Percentiles rank a stretch among this genome's conserved stretches.
phyloP scores from a whole-genome alignment of 2,329 filamentous ascomycete genomes.

The Aspergillus sp. region DNA sequence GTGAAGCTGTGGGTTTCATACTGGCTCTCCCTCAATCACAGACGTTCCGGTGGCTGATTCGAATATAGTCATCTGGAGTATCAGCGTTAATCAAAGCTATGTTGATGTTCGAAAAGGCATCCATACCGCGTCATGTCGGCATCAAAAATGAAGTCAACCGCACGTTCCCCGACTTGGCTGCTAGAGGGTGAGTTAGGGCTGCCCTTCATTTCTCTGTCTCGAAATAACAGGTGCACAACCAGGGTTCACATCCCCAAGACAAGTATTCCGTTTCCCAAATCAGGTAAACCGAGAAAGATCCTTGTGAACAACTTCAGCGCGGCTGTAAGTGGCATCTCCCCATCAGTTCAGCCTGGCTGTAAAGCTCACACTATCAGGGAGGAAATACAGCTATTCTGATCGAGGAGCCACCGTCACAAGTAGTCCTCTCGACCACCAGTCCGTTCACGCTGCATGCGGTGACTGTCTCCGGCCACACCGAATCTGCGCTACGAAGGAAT shows the following conservation, averaged over 20 bases:
- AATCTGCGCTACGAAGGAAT: slow-evolving; percentile 49
- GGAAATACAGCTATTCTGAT: slow-evolving; percentile 66
- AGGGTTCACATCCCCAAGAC: too few relatives aligned
- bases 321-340: slow-evolving; percentile 32
- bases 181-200: neutral
- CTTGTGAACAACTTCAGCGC: slow-evolving; percentile 66
- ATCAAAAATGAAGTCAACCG: slow-evolving; percentile 54
- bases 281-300: neutral
- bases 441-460: slow-evolving; percentile 56
- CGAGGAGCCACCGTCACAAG: slow-evolving; percentile 49
- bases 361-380: slow-evolving; percentile 36
- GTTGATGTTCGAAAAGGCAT: slow-evolving; percentile 59
- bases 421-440: neutral
- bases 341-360: too few relatives aligned
- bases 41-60: too few relatives aligned
- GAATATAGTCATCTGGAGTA: slow-evolving; percentile 21
- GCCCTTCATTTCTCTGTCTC: too few relatives aligned
- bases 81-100: slow-evolving; percentile 59
- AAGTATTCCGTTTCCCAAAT: too few relatives aligned
- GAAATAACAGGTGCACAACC: too few relatives aligned
- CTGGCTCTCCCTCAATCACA: too few relatives aligned
- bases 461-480: slow-evolving; percentile 55
- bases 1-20: slow-evolving; percentile 24
- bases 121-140: slow-evolving; percentile 65
- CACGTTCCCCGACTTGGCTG: slow-evolving; percentile 26